These are phyloP conservation scores for Chenopodium formosanum DNA, from an alignment of 148 eudicot genomes.

Conservation along the genomic window DNA sequence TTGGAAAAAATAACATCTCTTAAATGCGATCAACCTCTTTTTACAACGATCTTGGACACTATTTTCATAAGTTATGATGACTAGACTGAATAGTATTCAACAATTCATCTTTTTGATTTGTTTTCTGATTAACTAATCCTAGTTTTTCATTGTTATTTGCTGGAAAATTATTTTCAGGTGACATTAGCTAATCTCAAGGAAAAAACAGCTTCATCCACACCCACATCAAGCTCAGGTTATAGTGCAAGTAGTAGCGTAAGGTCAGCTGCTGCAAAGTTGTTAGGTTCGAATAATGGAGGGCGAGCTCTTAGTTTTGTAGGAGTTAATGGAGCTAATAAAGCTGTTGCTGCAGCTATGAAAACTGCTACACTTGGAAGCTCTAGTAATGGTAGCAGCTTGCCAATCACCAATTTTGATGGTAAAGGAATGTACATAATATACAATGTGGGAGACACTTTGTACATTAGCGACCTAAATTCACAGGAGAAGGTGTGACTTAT, in stretches of 20 bases:
- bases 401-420: conserved; percentile 48
- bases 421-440: conserved; percentile 69
- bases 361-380: conserved; percentile 50
- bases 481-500: conserved; percentile 57
- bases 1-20: too few species aligned
- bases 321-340: conserved; percentile 58
- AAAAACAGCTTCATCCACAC: conserved; percentile 40
- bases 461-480: conserved; percentile 62
- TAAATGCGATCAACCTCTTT: neutral
- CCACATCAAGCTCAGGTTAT: conserved; percentile 41
- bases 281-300: conserved; percentile 56
- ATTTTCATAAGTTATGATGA: too few species aligned
- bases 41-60: neutral
- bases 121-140: neutral
- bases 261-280: conserved; percentile 64
- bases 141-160: neutral
- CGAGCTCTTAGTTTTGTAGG: conserved; percentile 61
- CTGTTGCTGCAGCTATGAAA: conserved; percentile 36
- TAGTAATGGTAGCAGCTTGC: conserved; percentile 27
- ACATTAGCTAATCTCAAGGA: conserved; percentile 72
- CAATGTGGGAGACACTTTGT: conserved; percentile 73
- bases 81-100: neutral
- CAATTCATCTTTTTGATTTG: neutral
- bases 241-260: conserved; percentile 59
- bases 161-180: conserved; percentile 39